Evolutionary conservation across 2,329 filamentous ascomycete genomes (phyloP), one percentile per base, ranked within the genome.

Genomic region (Botrytis pseudocinerea): DNA sequence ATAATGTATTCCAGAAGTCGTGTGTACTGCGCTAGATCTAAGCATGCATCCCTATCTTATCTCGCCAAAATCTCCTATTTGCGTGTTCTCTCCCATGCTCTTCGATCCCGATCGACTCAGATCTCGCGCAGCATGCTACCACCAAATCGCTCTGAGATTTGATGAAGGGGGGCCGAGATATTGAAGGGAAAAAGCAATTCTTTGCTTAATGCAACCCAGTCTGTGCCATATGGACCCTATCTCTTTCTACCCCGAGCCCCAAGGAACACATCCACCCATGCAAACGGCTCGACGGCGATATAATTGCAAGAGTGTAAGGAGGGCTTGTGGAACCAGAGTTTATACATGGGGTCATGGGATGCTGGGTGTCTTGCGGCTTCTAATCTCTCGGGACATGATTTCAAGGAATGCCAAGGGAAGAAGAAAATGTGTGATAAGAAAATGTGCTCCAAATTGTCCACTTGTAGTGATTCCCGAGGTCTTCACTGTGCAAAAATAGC

Each of bases 171-270:
- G n/a, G 10, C 38, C 22, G 64, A 54, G 64, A 40, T 40, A 66
- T 51, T 28, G 14, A 44, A 38, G 59, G 42, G 42, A 28, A 46
- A 70, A 70, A 59, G 54, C 22, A 70, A 48, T 70, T 62, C 16
- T 35, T 42, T n/a, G n/a, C 28, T 70, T 57, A 60, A 69, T 69
- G 66, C 66, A 54, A 46, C 25, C 28, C n/a, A 60, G 66, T 63
- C 57, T 46, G 42, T 62, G 28, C 69, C 18, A 4, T 40, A 63
- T 63, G 54, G 46, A 60, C 46, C 57, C 57, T 63, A 28, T 48
- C 22, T 40, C 48, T 40, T 48, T 25, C 57, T 32, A 35, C 57
- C 20, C n/a, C 28, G 28, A 46, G 38, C 42, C 42, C 66, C 66
- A 59, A 44, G 38, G 14, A 62, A 48, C 12, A 18, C 22, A 48